These are phyloP conservation scores for Calocybe gangraenosa DNA, from an alignment of 768 basidiomycete genomes.

Conservation along the genomic window DNA sequence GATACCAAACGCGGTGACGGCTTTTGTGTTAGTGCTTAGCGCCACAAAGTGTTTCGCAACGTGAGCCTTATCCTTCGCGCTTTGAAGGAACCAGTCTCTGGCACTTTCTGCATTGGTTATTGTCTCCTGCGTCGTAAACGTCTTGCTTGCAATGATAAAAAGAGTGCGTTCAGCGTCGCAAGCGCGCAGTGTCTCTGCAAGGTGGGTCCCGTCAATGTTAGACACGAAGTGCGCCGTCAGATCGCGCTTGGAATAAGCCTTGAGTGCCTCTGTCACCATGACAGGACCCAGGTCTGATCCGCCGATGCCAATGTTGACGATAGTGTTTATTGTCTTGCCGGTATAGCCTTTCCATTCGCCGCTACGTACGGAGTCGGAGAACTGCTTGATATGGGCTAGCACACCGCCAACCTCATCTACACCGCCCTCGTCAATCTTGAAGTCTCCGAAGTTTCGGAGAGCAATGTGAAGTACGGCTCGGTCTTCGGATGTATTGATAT, in stretches of 20 bases:
- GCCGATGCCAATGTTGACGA: conserved; percentile 99
- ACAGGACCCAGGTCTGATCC: conserved; percentile 97
- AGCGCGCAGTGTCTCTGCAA: conserved; percentile 78
- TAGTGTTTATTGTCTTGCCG: conserved; percentile 87
- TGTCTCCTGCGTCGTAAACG: conserved; percentile 99
- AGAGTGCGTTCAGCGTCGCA: conserved; percentile 91
- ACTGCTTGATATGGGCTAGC: conserved; percentile 87
- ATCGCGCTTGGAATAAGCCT: conserved; percentile 87
- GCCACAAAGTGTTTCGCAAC: conserved; percentile 99
- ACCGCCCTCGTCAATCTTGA: conserved; percentile 76
- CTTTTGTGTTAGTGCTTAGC: conserved; percentile 92
- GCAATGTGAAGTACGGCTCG: conserved; percentile 96
- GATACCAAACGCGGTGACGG: conserved; percentile 93
- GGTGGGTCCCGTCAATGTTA: conserved; percentile 97
- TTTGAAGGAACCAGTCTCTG: conserved; percentile 86
- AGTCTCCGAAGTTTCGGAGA: conserved; percentile 74
- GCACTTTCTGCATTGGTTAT: conserved; percentile 98
- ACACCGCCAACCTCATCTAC: conserved; percentile 80
- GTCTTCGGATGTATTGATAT: conserved; percentile 98
- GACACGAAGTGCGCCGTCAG: conserved; percentile 87
- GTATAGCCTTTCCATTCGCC: conserved; percentile 98
- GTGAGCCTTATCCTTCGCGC: conserved; percentile 82
- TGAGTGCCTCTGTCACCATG: conserved; percentile 98
- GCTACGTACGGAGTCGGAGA: conserved; percentile 77
- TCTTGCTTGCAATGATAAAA: conserved; percentile 99